Percentiles rank a stretch among this genome's conserved stretches.
Conservation (phyloP, 305 asterid species). For the Plantago lanceolata region DNA sequence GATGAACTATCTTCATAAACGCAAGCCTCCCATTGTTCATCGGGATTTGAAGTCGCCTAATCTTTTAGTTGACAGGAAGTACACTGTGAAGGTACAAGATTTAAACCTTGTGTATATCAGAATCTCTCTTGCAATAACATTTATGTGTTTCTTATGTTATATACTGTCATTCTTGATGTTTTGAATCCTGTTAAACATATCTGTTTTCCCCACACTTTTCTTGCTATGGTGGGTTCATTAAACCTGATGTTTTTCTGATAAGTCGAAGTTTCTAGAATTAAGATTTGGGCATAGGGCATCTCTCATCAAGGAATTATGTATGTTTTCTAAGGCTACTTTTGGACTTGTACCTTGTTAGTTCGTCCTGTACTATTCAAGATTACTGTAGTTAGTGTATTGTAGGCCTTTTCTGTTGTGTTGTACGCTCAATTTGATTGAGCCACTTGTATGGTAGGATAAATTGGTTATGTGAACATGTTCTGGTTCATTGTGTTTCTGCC, state of each 20-base stretch:
- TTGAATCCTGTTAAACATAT: too few species aligned
- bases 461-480: constrained; percentile 6
- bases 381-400: not conserved
- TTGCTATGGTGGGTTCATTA: too few species aligned
- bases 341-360: not conserved
- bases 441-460: not conserved
- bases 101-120: not conserved
- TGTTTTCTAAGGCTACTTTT: not conserved
- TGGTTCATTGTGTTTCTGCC: constrained; percentile 12
- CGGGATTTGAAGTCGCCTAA: constrained; percentile 94
- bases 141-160: too few species aligned
- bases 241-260: too few species aligned
- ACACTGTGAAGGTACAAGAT: constrained; percentile 79
- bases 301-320: not conserved
- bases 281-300: not conserved
- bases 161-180: too few species aligned
- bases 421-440: too few species aligned
- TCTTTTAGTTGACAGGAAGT: constrained; percentile 92
- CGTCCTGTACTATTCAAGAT: not conserved
- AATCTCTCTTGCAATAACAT: too few species aligned
- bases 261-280: too few species aligned
- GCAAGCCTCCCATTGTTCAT: constrained; percentile 86
- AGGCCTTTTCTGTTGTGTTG: too few species aligned
- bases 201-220: too few species aligned
- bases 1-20: constrained; percentile 88